Evolutionary conservation across 2,329 filamentous ascomycete genomes (phyloP).

Genomic region (Exophiala bonariae): DNA sequence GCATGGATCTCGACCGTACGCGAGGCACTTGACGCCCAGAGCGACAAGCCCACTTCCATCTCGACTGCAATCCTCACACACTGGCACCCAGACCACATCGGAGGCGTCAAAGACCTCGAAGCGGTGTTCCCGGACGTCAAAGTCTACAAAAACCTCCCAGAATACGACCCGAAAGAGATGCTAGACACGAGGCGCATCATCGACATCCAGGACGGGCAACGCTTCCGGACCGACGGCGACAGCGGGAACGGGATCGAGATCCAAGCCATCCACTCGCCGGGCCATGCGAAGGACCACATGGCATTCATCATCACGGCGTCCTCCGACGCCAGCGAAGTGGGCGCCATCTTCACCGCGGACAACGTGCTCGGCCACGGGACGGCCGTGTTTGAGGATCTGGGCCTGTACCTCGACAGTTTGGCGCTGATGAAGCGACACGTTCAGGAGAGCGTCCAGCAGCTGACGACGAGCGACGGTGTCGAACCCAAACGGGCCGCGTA

Average conservation of each 20-base stretch:
- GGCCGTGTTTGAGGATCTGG: conserved; percentile 77
- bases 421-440: conserved; percentile 58
- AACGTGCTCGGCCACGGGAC: conserved; percentile 87
- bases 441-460: neutral
- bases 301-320: conserved; percentile 63
- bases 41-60: conserved; percentile 66
- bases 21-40: conserved; percentile 51
- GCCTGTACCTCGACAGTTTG: conserved; percentile 67
- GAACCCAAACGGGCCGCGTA: conserved; percentile 64
- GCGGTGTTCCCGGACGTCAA: conserved; percentile 56
- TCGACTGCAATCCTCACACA: conserved; percentile 78
- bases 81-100: conserved; percentile 86
- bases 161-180: conserved; percentile 54
- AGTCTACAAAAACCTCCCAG: conserved; percentile 45
- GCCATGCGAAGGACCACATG: conserved; percentile 83
- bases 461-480: neutral
- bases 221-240: conserved; percentile 30
- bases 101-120: conserved; percentile 71
- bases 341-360: conserved; percentile 85
- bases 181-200: conserved; percentile 57
- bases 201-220: conserved; percentile 37
- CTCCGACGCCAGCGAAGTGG: conserved; percentile 55
- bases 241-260: conserved; percentile 57
- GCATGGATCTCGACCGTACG: conserved; percentile 70
- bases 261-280: conserved; percentile 66